These are phyloP conservation scores for Tulasnella sp. DNA, from an alignment of 768 basidiomycete genomes.

Conservation along the genomic window DNA sequence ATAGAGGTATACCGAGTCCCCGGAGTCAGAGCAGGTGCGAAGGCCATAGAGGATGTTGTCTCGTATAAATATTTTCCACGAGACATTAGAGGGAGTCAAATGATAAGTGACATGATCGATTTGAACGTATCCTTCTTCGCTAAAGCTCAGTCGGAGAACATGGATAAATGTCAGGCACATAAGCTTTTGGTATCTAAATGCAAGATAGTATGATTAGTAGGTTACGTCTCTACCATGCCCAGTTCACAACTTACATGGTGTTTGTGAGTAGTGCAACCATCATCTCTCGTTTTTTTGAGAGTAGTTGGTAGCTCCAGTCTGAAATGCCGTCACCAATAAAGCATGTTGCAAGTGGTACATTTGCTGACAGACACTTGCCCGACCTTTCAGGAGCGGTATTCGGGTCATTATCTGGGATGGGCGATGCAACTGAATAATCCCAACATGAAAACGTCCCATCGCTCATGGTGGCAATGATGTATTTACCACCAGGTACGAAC, in stretches of 20 bases:
- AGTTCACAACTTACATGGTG: no score
- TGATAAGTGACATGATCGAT: not conserved
- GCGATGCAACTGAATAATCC: no score
- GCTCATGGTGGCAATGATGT: conserved; percentile 2
- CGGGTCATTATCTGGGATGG: no score
- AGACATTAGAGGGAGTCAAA: not conserved
- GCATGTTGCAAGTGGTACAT: no score
- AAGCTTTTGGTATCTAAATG: no score
- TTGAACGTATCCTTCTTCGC: not conserved
- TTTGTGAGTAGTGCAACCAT: conserved; percentile 9
- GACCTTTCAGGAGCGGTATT: no score
- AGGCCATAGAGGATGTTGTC: not conserved
- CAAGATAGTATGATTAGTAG: not conserved
- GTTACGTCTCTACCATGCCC: no score
- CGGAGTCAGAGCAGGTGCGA: not conserved
- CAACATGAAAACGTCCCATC: conserved; percentile 8
- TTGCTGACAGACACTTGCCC: no score
- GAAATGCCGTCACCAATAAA: not conserved
- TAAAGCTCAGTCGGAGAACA: not conserved
- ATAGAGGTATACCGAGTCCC: not conserved
- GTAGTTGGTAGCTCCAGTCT: conserved; percentile 12
- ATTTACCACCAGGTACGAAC: conserved; percentile 9
- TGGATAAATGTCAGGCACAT: no score
- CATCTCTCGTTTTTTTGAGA: conserved; percentile 1
- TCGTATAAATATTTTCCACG: conserved; percentile 4